These are phyloP conservation scores for Rosa hybrid DNA, from an alignment of 331 rosid species.

Conservation along the genomic window DNA sequence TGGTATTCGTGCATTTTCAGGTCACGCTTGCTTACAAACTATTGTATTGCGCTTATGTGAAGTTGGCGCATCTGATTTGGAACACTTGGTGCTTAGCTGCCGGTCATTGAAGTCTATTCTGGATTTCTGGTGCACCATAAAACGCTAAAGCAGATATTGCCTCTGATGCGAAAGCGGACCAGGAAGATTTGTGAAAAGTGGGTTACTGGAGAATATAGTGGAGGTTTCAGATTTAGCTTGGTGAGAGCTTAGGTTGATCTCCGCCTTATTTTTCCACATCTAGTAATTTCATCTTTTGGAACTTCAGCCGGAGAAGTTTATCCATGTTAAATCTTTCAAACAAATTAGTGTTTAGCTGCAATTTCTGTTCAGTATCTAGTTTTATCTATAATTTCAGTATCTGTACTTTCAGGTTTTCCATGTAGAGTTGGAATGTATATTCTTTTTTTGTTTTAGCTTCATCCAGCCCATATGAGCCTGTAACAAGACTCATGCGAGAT, in stretches of 20 bases:
- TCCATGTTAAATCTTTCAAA: background rate
- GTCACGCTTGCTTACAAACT: slow-evolving; percentile 24
- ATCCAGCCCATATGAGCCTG: background rate
- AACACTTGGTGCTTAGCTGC: slow-evolving; percentile 4
- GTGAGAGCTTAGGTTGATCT: no score
- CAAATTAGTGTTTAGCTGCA: background rate
- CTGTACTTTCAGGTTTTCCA: background rate
- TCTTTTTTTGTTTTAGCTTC: background rate
- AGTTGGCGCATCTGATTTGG: slow-evolving; percentile 16
- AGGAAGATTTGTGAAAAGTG: slow-evolving; percentile 4
- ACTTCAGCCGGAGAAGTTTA: background rate
- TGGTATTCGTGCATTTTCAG: slow-evolving; percentile 28
- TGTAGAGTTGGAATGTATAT: background rate
- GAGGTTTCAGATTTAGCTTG: no score
- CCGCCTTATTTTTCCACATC: no score
- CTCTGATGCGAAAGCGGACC: background rate
- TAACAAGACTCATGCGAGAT: background rate
- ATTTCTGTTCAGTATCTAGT: background rate
- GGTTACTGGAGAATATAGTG: no score
- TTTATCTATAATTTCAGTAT: no score
- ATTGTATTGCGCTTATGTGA: slow-evolving; percentile 13
- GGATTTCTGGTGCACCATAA: slow-evolving; percentile 6
- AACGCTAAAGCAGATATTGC: slow-evolving; percentile 14
- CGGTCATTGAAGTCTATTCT: slow-evolving; percentile 6
- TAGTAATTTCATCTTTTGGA: no score